phyloP scores from a whole-genome alignment of 2,329 filamentous ascomycete genomes.

The Nigrospora sphaerica region DNA sequence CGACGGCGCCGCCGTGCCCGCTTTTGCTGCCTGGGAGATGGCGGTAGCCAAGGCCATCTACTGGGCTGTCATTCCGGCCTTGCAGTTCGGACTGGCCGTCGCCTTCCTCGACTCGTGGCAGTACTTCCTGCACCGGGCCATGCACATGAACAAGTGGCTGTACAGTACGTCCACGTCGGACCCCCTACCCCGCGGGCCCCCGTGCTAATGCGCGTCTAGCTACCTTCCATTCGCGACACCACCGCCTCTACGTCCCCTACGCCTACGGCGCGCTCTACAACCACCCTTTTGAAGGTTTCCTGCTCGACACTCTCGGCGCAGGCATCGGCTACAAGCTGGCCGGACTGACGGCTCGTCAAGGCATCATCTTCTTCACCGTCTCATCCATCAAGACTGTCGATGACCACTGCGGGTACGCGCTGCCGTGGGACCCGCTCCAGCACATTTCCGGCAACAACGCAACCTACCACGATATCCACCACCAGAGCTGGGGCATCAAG shows the following conservation, averaged over 20 bases:
- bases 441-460: constrained; percentile 91
- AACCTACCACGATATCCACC: constrained; percentile 94
- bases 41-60: constrained; percentile 70
- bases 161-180: constrained; percentile 72
- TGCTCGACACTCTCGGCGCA: constrained; percentile 85
- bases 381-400: constrained; percentile 95
- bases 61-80: constrained; percentile 63
- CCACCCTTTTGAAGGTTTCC: constrained; percentile 88
- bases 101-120: constrained; percentile 91
- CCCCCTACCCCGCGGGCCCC: constrained; percentile 26
- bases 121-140: constrained; percentile 91
- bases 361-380: constrained; percentile 81
- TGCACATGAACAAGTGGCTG: constrained; percentile 97
- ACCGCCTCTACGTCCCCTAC: constrained; percentile 95
- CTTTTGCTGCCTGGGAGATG: constrained; percentile 82
- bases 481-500: constrained; percentile 99
- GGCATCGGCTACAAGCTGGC: constrained; percentile 76
- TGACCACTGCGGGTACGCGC: constrained; percentile 93
- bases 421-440: constrained; percentile 93
- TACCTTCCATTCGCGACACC: constrained; percentile 89
- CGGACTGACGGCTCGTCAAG: constrained; percentile 77
- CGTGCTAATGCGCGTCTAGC: constrained; percentile 36
- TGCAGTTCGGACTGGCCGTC: constrained; percentile 73
- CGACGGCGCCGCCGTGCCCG: constrained; percentile 49
- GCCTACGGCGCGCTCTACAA: constrained; percentile 97